phyloP scores from a whole-genome alignment of 768 basidiomycete genomes.

The Serpula lacrymans region DNA sequence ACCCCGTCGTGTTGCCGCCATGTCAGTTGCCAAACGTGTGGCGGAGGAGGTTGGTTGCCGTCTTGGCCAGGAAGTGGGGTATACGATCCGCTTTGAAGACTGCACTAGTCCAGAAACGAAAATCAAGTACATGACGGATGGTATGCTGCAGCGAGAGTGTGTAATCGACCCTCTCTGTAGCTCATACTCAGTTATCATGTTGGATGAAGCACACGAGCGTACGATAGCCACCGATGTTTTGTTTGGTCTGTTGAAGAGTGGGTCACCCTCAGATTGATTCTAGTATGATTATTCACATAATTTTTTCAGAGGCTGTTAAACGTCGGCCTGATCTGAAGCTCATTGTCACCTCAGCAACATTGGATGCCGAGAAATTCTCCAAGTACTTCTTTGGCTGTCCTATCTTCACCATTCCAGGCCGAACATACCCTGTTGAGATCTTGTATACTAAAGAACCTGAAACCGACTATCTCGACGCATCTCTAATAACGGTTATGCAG shows the following conservation, averaged over 20 bases:
- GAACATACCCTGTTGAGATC: slow-evolving; percentile 97
- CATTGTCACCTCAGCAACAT: slow-evolving; percentile 96
- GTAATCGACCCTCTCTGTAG: slow-evolving; percentile 93
- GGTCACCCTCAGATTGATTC: slow-evolving; percentile 17
- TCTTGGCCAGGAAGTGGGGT: slow-evolving; percentile 96
- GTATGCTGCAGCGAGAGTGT: slow-evolving; percentile 97
- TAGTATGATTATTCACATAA: background rate
- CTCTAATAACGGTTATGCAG: slow-evolving; percentile 98
- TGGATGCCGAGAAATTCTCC: slow-evolving; percentile 99
- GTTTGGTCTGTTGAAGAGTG: slow-evolving; percentile 93
- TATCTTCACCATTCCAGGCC: slow-evolving; percentile 99
- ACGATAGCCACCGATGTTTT: slow-evolving; percentile 98
- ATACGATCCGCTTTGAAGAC: slow-evolving; percentile 99
- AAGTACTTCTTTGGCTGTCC: slow-evolving; percentile 99
- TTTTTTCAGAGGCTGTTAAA: slow-evolving; percentile 97
- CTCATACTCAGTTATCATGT: slow-evolving; percentile 92
- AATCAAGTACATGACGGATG: slow-evolving; percentile 99
- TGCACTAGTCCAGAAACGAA: slow-evolving; percentile 97
- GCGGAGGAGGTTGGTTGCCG: slow-evolving; percentile 98
- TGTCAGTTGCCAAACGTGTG: slow-evolving; percentile 99
- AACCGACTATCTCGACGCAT: slow-evolving; percentile 94
- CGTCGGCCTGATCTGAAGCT: slow-evolving; percentile 94
- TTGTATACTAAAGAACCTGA: slow-evolving; percentile 99
- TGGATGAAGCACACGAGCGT: slow-evolving; percentile 98
- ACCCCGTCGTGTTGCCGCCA: slow-evolving; percentile 97